A percentile compares a stretch with the other conserved stretches of the same genome.
These are phyloP conservation scores for Anethum foeniculum DNA, from an alignment of 140 eudicot genomes.

Conservation along the genomic window DNA sequence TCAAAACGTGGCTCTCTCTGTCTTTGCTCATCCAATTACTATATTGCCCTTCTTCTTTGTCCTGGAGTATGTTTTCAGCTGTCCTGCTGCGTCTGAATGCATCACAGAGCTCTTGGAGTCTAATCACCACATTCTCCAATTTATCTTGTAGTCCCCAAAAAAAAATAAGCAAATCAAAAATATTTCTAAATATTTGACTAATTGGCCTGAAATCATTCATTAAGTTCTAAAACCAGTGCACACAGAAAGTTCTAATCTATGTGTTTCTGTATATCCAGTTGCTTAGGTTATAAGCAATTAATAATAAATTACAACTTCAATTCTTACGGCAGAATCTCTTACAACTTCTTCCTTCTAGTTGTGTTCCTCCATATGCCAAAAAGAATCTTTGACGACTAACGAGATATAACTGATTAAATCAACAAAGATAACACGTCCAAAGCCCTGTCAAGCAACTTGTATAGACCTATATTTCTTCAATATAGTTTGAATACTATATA, in stretches of 20 bases:
- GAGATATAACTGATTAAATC: background rate
- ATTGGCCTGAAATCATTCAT: background rate
- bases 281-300: background rate
- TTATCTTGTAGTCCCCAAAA: background rate
- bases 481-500: background rate
- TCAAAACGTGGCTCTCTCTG: too few relatives aligned
- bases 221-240: background rate
- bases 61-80: too few relatives aligned
- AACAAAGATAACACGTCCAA: background rate
- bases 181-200: background rate
- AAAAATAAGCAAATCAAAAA: too few relatives aligned
- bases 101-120: background rate
- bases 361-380: background rate
- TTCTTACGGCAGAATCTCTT: background rate
- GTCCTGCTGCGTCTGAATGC: too few relatives aligned
- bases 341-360: background rate
- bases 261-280: background rate
- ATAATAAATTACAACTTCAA: background rate
- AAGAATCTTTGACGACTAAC: background rate
- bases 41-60: too few relatives aligned
- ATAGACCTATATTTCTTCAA: background rate
- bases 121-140: background rate
- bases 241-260: background rate
- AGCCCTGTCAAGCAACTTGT: background rate
- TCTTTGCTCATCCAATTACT: too few relatives aligned